Conservation (phyloP, 305 asterid species). For the Stenogyne calaminthoides region DNA sequence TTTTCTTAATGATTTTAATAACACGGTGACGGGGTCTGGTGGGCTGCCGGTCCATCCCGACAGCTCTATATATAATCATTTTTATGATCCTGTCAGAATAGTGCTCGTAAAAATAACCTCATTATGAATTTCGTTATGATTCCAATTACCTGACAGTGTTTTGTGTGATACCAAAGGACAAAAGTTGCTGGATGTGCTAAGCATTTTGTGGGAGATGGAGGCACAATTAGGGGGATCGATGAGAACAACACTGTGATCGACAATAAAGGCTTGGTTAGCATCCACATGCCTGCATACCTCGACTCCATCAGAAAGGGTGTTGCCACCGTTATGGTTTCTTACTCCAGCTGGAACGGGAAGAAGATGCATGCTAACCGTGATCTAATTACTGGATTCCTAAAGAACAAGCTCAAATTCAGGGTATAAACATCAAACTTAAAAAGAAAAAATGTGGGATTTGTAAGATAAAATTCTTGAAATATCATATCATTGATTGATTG, state of each 20-base stretch:
- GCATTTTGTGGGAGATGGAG: conserved; percentile 81
- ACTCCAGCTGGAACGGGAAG: conserved; percentile 71
- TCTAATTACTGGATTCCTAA: conserved; percentile 58
- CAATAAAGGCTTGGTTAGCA: conserved; percentile 45
- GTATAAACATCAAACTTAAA: conserved; percentile 34
- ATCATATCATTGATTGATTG: background rate
- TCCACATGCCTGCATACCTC: conserved; percentile 77
- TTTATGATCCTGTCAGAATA: too few relatives aligned
- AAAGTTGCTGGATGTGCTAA: conserved; percentile 71
- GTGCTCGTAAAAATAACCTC: too few relatives aligned
- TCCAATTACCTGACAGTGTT: conserved; percentile 8
- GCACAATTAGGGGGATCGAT: conserved; percentile 55
- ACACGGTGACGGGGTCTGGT: background rate
- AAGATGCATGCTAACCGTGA: conserved; percentile 65
- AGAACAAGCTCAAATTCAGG: conserved; percentile 57
- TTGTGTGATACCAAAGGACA: conserved; percentile 36
- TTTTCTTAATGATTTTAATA: background rate
- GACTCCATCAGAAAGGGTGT: conserved; percentile 63
- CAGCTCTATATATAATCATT: too few relatives aligned
- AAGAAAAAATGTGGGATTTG: background rate
- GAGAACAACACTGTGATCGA: conserved; percentile 65
- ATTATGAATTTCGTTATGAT: too few relatives aligned
- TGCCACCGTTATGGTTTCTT: conserved; percentile 76
- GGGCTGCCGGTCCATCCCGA: too few relatives aligned
- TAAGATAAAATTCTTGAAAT: background rate